Conservation (phyloP, 345 rosid genomes). For the Punica granatum region DNA sequence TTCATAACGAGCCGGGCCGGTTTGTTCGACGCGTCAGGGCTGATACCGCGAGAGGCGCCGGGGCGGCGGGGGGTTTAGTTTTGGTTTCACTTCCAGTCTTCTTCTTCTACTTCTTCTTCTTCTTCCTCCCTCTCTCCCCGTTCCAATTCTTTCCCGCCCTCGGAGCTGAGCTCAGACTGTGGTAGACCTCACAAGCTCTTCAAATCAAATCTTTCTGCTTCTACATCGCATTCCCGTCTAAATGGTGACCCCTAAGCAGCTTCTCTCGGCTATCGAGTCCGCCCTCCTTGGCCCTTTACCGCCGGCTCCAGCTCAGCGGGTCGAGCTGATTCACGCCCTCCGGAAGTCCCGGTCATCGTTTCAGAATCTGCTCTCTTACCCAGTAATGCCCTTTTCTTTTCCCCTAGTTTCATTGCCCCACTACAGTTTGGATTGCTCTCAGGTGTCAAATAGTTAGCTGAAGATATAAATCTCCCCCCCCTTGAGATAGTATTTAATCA, state of each 20-base stretch:
- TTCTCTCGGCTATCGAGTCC: slow-evolving; percentile 57
- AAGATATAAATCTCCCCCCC: no score
- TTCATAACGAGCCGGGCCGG: background rate
- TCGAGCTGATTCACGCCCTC: slow-evolving; percentile 74
- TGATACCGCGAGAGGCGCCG: no score
- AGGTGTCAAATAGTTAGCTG: background rate
- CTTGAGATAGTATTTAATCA: background rate
- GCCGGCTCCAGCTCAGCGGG: slow-evolving; percentile 56
- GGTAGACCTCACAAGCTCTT: background rate
- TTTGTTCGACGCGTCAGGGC: background rate
- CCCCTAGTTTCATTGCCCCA: background rate
- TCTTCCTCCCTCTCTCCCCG: background rate
- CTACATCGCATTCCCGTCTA: background rate
- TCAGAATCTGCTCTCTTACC: slow-evolving; percentile 62
- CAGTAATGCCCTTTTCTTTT: slow-evolving; percentile 26
- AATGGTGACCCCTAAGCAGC: slow-evolving; percentile 69
- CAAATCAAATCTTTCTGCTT: background rate
- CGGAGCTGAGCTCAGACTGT: background rate
- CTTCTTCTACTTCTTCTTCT: background rate
- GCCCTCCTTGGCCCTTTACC: slow-evolving; percentile 58
- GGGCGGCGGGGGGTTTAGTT: background rate
- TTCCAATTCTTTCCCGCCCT: background rate
- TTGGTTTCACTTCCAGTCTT: background rate
- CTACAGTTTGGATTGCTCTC: background rate
- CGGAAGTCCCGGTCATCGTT: slow-evolving; percentile 59